Conservation (phyloP, 208 protist genomes). For the Novymonas esmeraldas region DNA sequence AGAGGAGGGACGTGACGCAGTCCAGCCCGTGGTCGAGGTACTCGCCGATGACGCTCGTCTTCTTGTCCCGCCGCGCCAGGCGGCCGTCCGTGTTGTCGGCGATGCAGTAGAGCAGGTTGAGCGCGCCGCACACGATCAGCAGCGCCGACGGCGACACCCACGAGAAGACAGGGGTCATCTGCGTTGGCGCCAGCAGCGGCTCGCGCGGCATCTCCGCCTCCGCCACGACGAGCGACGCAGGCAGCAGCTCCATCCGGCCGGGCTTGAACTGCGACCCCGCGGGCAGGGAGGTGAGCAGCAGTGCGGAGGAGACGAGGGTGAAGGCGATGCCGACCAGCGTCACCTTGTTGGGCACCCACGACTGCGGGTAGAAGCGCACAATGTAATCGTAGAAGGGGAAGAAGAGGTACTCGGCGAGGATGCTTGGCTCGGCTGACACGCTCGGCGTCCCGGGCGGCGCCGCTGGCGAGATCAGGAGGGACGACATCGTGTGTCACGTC, state of each 20-base stretch:
- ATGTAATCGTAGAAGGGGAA: slow-evolving; percentile 86
- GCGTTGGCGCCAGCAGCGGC: slow-evolving; percentile 37
- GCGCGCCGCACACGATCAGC: slow-evolving; percentile 65
- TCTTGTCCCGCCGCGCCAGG: slow-evolving; percentile 78
- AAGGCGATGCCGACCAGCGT: slow-evolving; percentile 75
- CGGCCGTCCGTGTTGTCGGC: slow-evolving; percentile 92
- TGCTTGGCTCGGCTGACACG: slow-evolving; percentile 58
- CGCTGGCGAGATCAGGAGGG: slow-evolving; percentile 36
- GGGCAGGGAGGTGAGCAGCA: slow-evolving; percentile 82
- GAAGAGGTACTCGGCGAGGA: slow-evolving; percentile 77
- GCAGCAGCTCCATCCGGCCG: slow-evolving; percentile 42
- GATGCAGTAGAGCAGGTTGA: slow-evolving; percentile 87
- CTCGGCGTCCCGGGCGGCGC: slow-evolving; percentile 35
- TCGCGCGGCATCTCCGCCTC: slow-evolving; percentile 14
- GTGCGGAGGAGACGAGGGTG: slow-evolving; percentile 70
- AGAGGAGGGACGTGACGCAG: slow-evolving; percentile 91
- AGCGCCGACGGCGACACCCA: slow-evolving; percentile 38
- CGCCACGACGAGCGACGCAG: slow-evolving; percentile 40
- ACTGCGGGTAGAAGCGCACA: slow-evolving; percentile 56
- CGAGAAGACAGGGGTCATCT: slow-evolving; percentile 48
- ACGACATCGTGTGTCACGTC: no score
- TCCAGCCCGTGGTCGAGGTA: slow-evolving; percentile 93
- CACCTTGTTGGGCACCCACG: slow-evolving; percentile 83
- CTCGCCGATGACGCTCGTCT: slow-evolving; percentile 83
- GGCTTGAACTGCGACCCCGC: slow-evolving; percentile 60